Conservation (phyloP, 2,329 filamentous ascomycete genomes). For the Aspergillus novofumigatus region DNA sequence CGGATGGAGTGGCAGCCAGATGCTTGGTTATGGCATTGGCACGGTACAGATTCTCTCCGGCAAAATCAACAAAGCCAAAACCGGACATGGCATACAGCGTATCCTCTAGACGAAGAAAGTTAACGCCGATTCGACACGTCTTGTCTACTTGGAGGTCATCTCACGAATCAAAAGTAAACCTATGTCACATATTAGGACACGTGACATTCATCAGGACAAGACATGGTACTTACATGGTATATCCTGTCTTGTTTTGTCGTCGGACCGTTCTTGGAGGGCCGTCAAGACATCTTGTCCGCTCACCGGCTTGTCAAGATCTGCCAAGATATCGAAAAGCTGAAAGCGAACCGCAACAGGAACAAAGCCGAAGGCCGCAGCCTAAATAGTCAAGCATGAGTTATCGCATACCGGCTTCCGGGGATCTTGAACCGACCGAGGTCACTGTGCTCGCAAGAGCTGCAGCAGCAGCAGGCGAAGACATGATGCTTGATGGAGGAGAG, state of each 20-base stretch:
- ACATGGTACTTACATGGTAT: slow-evolving; percentile 20
- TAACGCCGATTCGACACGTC: too few species aligned
- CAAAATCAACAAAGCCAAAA: slow-evolving; percentile 30
- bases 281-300: slow-evolving; percentile 26
- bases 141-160: slow-evolving; percentile 1
- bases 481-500: too few species aligned
- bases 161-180: slow-evolving; percentile 21
- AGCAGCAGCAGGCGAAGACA: too few species aligned
- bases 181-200: too few species aligned
- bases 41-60: slow-evolving; percentile 26
- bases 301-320: slow-evolving; percentile 20
- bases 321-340: slow-evolving; percentile 28
- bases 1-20: slow-evolving; percentile 31
- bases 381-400: not conserved
- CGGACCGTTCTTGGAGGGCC: slow-evolving; percentile 16
- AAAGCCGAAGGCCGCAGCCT: slow-evolving; percentile 36
- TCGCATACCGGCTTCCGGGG: too few species aligned
- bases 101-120: slow-evolving; percentile 24
- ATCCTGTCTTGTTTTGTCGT: slow-evolving; percentile 6
- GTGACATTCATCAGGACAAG: too few species aligned
- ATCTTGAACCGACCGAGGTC: too few species aligned
- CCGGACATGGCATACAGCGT: slow-evolving; percentile 35
- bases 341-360: slow-evolving; percentile 36
- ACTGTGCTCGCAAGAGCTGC: too few species aligned
- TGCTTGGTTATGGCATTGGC: slow-evolving; percentile 34